These are phyloP conservation scores for Melampsora larici-populina DNA, from an alignment of 1,284 basidiomycete genomes.

Conservation along the genomic window DNA sequence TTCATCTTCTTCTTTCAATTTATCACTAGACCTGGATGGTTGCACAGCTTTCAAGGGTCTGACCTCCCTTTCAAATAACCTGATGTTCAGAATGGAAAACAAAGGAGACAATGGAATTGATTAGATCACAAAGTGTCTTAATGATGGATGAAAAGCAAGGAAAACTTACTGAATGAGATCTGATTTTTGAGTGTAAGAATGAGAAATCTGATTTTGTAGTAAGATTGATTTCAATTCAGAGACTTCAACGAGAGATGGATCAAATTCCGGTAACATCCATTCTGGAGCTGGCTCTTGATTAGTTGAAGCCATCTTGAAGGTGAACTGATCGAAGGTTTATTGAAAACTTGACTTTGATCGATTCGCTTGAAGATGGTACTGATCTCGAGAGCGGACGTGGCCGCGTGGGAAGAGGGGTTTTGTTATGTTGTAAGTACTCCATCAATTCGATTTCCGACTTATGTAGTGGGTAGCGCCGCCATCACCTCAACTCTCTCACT, in stretches of 20 bases:
- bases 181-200: constrained; percentile 71
- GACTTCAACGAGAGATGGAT: constrained; percentile 72
- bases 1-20: too few species aligned
- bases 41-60: constrained; percentile 50
- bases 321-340: too few species aligned
- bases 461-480: too few species aligned
- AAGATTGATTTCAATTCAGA: constrained; percentile 76
- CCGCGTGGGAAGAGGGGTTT: too few species aligned
- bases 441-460: too few species aligned
- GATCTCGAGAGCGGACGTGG: too few species aligned
- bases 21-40: too few species aligned
- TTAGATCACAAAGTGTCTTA: constrained; percentile 50
- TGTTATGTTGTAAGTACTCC: too few species aligned
- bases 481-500: too few species aligned
- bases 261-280: constrained; percentile 82
- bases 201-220: constrained; percentile 73
- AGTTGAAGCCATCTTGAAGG: neutral
- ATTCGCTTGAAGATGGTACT: too few species aligned
- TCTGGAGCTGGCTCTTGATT: constrained; percentile 43
- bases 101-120: neutral
- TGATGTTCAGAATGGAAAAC: neutral
- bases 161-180: constrained; percentile 67
- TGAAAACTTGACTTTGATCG: too few species aligned
- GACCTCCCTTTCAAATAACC: constrained; percentile 46
- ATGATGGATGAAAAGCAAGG: constrained; percentile 45